Evolutionary conservation across 2,329 filamentous ascomycete genomes (phyloP), one percentile per base, ranked within the genome.

Genomic region (Cordyceps fumosorosea): DNA sequence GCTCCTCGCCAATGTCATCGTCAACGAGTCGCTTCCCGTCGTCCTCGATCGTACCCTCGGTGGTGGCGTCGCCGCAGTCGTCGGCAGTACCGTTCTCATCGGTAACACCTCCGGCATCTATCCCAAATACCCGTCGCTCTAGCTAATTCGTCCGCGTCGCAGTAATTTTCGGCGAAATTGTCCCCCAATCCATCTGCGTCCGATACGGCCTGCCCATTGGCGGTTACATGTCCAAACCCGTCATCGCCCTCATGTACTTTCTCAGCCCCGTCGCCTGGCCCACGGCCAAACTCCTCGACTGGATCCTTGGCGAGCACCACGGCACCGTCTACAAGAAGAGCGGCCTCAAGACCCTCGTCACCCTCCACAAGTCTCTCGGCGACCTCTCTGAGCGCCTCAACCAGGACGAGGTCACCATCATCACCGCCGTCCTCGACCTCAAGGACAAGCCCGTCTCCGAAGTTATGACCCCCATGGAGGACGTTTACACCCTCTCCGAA

Each of bases 391-490:
- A 99, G 71, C 89, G 95, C 63, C 80, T 99, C 60, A 98, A 97
- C 75, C 89, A 96, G 68, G 95, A 99, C 71, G 95, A 99, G 75
- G 95, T 99, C 67, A 98, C 95, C 64, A 99, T 99, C 73, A 99
- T 99, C 75, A 96, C 91, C 67, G 93, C 95, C 44, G 95, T 98
- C 16, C 79, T 99, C 62, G 95, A 99, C 72, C 81, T 99, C 67
- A 99, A 98, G 78, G 93, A 95, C 67, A 99, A 99, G 78, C 83
- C 93, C 0, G 93, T 99, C 7, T 91, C 91, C 51, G 89, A 86
- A 71, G 96, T 99, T 72, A 99, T 99, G 95, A 99, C 96, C 0
- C 95, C 95, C 0, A 98, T 99, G 90, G 87, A 91, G 52, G 93
- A 99, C 72, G 95, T 98, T 55, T 99, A 96, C 72, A 93, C 90